Evolutionary conservation across 2,329 filamentous ascomycete species (phyloP).

Genomic region (Penicillium sp.): DNA sequence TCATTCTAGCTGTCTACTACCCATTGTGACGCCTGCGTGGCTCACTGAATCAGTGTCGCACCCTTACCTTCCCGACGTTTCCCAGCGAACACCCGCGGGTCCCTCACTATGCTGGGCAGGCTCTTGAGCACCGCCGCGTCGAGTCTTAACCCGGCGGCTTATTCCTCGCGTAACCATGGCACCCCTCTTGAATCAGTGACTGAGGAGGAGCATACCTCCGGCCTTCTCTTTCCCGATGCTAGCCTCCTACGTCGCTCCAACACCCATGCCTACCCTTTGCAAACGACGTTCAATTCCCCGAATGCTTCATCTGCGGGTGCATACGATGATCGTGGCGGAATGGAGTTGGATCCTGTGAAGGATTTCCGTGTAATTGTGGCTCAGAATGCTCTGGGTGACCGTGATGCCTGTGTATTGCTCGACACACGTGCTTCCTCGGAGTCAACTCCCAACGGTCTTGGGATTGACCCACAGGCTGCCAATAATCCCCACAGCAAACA

Average conservation of each 20-base stretch:
- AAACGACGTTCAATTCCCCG: conserved; percentile 41
- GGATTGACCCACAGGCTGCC: conserved; percentile 31
- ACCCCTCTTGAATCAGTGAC: conserved; percentile 44
- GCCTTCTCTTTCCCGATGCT: conserved; percentile 44
- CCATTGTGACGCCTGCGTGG: conserved; percentile 20
- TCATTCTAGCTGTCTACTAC: conserved; percentile 28
- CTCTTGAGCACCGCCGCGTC: conserved; percentile 42
- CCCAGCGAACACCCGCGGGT: conserved; percentile 10
- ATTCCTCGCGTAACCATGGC: conserved; percentile 33
- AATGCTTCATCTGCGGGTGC: conserved; percentile 40
- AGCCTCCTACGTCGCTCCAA: conserved; percentile 40
- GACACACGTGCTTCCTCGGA: conserved; percentile 37
- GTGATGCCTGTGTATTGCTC: conserved; percentile 44
- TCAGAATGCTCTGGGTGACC: conserved; percentile 45
- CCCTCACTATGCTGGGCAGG: conserved; percentile 40
- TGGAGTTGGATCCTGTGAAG: conserved; percentile 42
- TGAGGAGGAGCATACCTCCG: conserved; percentile 46
- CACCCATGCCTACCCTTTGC: conserved; percentile 38
- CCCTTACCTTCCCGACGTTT: conserved; percentile 11
- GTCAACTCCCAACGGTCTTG: conserved; percentile 30
- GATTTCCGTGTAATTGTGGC: conserved; percentile 45
- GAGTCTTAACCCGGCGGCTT: conserved; percentile 39
- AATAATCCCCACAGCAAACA: conserved; percentile 30
- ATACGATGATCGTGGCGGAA: conserved; percentile 45
- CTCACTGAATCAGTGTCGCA: conserved; percentile 12